Percentiles rank a stretch among this genome's conserved stretches.
Evolutionary conservation across 208 protist genomes (phyloP).

Genomic region (Acanthamoeba healyi): DNA sequence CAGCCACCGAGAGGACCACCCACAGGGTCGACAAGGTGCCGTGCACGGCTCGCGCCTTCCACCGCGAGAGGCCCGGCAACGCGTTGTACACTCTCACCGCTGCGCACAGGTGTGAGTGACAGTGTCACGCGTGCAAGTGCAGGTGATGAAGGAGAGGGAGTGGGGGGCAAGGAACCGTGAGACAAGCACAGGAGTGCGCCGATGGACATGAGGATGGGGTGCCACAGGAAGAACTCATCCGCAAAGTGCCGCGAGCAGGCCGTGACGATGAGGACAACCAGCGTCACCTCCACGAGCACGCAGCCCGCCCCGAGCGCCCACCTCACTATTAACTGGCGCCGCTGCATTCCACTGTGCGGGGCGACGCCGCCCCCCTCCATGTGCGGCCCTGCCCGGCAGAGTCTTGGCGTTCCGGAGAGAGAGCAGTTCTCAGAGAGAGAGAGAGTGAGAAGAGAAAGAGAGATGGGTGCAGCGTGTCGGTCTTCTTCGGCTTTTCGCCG

Average conservation of each 20-base stretch:
- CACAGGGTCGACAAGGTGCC: neutral
- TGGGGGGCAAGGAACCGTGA: neutral
- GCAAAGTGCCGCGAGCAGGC: neutral
- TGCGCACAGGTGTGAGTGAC: neutral
- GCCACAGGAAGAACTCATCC: conserved; percentile 10
- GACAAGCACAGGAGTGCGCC: neutral
- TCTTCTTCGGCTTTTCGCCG: no score
- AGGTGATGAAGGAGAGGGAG: neutral
- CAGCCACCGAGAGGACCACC: neutral
- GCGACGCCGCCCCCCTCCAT: no score
- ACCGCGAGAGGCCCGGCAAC: neutral
- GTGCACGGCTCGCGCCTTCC: neutral
- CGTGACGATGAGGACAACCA: neutral
- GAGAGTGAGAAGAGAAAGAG: no score
- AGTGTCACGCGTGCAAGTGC: neutral
- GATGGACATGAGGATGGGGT: neutral
- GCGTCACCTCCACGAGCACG: neutral
- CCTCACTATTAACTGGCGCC: neutral
- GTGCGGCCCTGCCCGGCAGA: no score
- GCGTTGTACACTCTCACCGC: neutral
- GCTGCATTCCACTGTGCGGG: no score
- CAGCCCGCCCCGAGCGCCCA: neutral
- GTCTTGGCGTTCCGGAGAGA: no score
- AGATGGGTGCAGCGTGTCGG: no score
- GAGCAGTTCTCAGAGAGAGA: no score